phyloP scores from a whole-genome alignment of 176 grass and related monocot species.

The Bolboschoenus planiculmis region DNA sequence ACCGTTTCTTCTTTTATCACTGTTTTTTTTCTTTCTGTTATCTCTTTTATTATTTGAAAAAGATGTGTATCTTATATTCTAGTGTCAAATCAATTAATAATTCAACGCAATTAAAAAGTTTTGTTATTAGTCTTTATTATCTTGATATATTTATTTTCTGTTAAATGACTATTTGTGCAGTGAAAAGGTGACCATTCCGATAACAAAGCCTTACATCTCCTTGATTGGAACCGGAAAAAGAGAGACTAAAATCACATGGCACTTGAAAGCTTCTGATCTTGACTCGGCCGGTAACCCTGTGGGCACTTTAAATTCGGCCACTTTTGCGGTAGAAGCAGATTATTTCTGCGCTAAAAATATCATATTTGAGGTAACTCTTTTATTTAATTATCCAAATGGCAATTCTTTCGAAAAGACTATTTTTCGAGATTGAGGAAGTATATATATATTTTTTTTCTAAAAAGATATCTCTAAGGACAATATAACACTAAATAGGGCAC shows the following conservation, averaged over 20 bases:
- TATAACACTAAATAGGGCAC: too few species aligned
- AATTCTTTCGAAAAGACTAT: background rate
- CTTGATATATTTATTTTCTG: background rate
- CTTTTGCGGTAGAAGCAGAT: conserved; percentile 76
- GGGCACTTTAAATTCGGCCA: conserved; percentile 76
- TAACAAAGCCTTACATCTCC: conserved; percentile 82
- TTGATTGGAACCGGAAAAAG: conserved; percentile 57
- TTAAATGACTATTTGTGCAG: conserved; percentile 31
- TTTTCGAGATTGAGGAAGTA: background rate
- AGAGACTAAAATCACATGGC: conserved; percentile 60
- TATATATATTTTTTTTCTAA: background rate
- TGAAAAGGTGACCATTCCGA: conserved; percentile 87
- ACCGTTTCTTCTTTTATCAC: too few species aligned
- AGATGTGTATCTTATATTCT: background rate
- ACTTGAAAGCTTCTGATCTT: conserved; percentile 55
- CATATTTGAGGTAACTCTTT: conserved; percentile 60
- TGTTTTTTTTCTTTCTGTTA: too few species aligned
- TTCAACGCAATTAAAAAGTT: too few species aligned
- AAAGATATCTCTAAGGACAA: background rate
- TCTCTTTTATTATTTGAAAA: too few species aligned
- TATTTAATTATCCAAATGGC: background rate
- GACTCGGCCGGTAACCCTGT: conserved; percentile 35
- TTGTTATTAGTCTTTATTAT: background rate
- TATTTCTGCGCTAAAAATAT: conserved; percentile 89
- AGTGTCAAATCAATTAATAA: too few species aligned